Percentiles rank a stretch among this genome's conserved stretches.
Conservation (phyloP, 164 flowering plant genomes). For the Euptelea pleiosperma region DNA sequence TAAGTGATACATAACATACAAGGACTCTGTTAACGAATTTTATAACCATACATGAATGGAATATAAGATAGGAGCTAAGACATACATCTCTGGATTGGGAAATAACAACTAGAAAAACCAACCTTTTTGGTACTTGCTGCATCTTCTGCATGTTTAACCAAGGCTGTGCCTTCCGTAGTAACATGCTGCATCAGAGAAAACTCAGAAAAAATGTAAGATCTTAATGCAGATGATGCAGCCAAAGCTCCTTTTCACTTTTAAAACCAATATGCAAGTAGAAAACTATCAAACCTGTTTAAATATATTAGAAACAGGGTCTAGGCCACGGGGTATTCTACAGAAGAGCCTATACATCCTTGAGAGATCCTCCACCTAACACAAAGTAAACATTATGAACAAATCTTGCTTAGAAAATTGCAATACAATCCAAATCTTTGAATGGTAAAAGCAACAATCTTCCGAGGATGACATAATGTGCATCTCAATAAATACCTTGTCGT, state of each 20-base stretch:
- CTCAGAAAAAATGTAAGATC: conserved; percentile 4
- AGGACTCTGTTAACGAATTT: too few relatives aligned
- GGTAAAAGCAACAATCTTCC: not conserved
- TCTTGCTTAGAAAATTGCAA: not conserved
- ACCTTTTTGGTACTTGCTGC: conserved; percentile 92
- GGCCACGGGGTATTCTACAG: conserved; percentile 59
- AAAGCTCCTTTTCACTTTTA: not conserved
- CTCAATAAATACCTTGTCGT: conserved; percentile 81
- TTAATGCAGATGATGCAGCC: not conserved
- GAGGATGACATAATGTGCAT: too few relatives aligned
- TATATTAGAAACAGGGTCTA: conserved; percentile 76
- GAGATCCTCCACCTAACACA: conserved; percentile 39
- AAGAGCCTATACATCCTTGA: conserved; percentile 93
- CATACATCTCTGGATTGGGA: not conserved
- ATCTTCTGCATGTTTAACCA: conserved; percentile 96
- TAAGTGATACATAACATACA: too few relatives aligned
- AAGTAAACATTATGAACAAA: not conserved
- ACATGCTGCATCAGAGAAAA: conserved; percentile 80
- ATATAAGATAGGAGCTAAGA: not conserved
- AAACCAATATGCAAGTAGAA: not conserved
- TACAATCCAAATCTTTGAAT: not conserved
- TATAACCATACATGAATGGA: too few relatives aligned
- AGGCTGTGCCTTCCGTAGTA: conserved; percentile 83
- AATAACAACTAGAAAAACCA: conserved; percentile 3
- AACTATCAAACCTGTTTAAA: conserved; percentile 71